These are phyloP conservation scores for Sugiyamaella castrensis DNA, from an alignment of 1,139 yeast species.

Conservation along the genomic window DNA sequence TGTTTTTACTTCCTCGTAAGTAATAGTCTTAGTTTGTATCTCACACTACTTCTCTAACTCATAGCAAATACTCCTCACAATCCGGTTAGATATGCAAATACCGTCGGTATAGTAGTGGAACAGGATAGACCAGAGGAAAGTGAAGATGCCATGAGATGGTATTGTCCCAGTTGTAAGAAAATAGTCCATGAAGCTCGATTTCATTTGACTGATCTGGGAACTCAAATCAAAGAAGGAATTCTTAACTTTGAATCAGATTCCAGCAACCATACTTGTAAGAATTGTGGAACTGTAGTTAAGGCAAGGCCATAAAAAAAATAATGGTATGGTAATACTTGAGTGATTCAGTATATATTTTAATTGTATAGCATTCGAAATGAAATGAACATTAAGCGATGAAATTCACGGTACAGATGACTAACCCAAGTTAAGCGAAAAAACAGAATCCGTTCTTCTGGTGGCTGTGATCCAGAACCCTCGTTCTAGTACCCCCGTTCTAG, in stretches of 20 bases:
- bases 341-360: too few species aligned
- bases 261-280: constrained; percentile 64
- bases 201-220: constrained; percentile 78
- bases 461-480: too few species aligned
- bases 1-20: constrained; percentile 67
- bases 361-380: too few species aligned
- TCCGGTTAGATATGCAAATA: constrained; percentile 81
- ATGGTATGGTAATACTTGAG: neutral
- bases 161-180: constrained; percentile 65
- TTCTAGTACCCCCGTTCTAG: too few species aligned
- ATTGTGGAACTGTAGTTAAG: constrained; percentile 58
- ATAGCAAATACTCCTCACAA: constrained; percentile 77
- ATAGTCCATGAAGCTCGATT: constrained; percentile 68
- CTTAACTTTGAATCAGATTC: constrained; percentile 61
- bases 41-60: constrained; percentile 1
- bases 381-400: too few species aligned
- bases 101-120: constrained; percentile 91
- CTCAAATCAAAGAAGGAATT: constrained; percentile 85
- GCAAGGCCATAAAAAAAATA: constrained; percentile 17
- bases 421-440: too few species aligned
- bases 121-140: constrained; percentile 78
- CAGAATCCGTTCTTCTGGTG: too few species aligned
- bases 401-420: too few species aligned
- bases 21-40: neutral
- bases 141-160: constrained; percentile 79